Base-by-base conservation (phyloP, 1,284 basidiomycete genomes). In the Cryptococcus deneoformans region DNA sequence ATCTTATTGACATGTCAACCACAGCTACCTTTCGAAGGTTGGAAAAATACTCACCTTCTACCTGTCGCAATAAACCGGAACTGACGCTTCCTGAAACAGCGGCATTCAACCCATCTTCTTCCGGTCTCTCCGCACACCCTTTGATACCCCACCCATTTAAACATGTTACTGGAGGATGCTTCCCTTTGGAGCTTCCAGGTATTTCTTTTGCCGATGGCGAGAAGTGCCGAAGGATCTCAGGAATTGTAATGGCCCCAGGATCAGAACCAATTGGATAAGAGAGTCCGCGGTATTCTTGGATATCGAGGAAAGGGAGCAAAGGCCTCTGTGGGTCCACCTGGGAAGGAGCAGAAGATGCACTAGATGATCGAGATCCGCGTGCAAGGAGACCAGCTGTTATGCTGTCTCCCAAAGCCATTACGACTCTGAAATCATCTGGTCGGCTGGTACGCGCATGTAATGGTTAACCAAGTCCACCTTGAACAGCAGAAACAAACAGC, bases 361-460 rank as follows among this genome's bases (percentile, higher is more conserved):
- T 14, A 6, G 34, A 38, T 11, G 49, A 20, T 53, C 50, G 51
- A 24, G 51, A 38, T 14, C 58, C 48, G 40, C 64, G 61, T 5
- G 77, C 77, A 38, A 78, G 68, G 7, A 76, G 59, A 0, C 69
- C 78, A 4, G 77, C 78, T 0, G 77, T 75, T 61, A 79, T 78
- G 1, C 72, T 75, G 57, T 79, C 78, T 1, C 78, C 78, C 14
- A 78, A 36, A 7, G 76, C 77, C 68, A 77, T 75, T 42, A 77
- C 60, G 20, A 76, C 71, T 11, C 62, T 62, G 53, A 79, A 72
- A 49, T 78, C 75, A 46, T 79, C 77, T 40, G 77, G 77, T 0
- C 76, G 74, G 1, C 74, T 76, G 29, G 34, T 38, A 42, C 34
- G 12, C n/a, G 40, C 50, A 56, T 49, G 24, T 47, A 24, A 29